Evolutionary conservation across 495 filamentous ascomycete genomes (phyloP).

Genomic region (Immersiella caudata): DNA sequence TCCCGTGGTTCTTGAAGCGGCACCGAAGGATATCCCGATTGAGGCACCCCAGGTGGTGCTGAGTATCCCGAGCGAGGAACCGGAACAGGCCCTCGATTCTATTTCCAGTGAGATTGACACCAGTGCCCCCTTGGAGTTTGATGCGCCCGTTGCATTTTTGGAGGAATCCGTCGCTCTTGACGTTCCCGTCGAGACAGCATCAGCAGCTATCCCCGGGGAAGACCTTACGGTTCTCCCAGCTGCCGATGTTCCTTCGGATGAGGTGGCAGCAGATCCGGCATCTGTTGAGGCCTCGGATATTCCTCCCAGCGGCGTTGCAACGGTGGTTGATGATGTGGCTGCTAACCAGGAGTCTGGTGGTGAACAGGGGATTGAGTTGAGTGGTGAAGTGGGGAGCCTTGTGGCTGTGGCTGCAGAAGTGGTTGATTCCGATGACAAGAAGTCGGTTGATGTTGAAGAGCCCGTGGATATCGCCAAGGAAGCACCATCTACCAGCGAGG

Average conservation of each 20-base stretch:
- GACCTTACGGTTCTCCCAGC: background rate
- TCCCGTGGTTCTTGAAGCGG: background rate
- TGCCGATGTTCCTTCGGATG: background rate
- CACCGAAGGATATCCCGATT: background rate
- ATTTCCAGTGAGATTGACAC: background rate
- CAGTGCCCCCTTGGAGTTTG: background rate
- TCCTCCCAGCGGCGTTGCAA: background rate
- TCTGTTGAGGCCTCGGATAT: background rate
- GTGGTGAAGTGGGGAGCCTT: background rate
- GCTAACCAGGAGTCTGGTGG: background rate
- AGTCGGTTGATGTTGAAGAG: background rate
- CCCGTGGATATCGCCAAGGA: background rate
- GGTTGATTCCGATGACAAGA: background rate
- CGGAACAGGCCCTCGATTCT: background rate
- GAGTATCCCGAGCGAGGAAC: background rate
- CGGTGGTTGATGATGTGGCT: background rate
- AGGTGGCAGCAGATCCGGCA: background rate
- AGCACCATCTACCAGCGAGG: background rate
- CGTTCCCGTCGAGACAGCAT: background rate
- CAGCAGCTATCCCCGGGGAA: background rate
- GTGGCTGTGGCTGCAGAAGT: background rate
- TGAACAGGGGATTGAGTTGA: background rate
- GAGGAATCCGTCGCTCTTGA: background rate
- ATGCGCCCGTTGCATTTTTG: background rate
- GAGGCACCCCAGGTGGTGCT: background rate